phyloP scores from a whole-genome alignment of 768 basidiomycete species.

The Lentinula sp. region DNA sequence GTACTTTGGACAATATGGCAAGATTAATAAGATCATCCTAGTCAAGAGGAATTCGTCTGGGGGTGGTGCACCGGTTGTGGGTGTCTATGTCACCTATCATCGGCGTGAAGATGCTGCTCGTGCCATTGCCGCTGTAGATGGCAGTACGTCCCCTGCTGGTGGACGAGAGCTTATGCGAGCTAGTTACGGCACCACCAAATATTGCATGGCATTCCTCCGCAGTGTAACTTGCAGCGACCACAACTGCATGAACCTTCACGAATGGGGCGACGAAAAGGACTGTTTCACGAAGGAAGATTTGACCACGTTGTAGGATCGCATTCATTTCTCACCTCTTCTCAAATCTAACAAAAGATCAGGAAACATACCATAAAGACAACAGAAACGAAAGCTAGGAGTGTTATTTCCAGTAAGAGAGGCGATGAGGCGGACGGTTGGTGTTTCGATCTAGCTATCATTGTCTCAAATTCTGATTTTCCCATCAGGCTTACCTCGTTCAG shows the following conservation, averaged over 20 bases:
- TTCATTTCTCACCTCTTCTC: constrained; percentile 6
- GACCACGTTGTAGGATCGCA: constrained; percentile 66
- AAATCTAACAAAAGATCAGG: constrained; percentile 28
- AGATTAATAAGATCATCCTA: constrained; percentile 91
- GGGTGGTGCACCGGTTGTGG: constrained; percentile 69
- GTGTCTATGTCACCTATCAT: constrained; percentile 96
- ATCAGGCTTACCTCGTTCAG: constrained; percentile 60
- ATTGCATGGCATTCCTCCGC: constrained; percentile 94
- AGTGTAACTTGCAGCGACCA: constrained; percentile 79
- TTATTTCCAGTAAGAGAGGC: constrained; percentile 45
- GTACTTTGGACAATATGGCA: constrained; percentile 98
- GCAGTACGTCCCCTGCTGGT: constrained; percentile 84
- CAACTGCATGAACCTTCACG: constrained; percentile 91
- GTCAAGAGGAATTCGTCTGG: constrained; percentile 82
- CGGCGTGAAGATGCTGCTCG: constrained; percentile 92
- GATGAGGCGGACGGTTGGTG: constrained; percentile 52
- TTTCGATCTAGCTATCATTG: constrained; percentile 9
- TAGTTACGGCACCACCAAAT: constrained; percentile 94
- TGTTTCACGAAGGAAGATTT: constrained; percentile 97
- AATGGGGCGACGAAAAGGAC: constrained; percentile 98
- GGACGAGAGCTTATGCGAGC: constrained; percentile 87
- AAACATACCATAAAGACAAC: constrained; percentile 93
- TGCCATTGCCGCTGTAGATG: constrained; percentile 90
- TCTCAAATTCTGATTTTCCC: neutral
- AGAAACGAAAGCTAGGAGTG: constrained; percentile 55